Percentiles rank a stretch among this genome's conserved stretches.
Evolutionary conservation across 441 rosid genomes (phyloP).

Genomic region (Jatropha podagrica): DNA sequence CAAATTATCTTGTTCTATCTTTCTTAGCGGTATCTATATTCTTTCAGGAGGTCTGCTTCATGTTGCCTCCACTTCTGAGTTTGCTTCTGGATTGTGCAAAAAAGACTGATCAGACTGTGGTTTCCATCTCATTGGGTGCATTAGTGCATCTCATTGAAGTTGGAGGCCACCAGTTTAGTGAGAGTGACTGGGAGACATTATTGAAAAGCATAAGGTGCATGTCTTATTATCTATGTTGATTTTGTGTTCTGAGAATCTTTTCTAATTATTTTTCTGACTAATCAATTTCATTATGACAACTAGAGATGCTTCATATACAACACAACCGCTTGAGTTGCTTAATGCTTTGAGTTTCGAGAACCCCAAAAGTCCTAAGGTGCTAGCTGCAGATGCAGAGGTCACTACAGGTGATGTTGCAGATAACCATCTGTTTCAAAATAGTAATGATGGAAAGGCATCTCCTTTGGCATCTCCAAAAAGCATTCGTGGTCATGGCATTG

Average conservation of each 20-base stretch:
- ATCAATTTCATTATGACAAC: slow-evolving; percentile 27
- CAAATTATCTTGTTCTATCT: slow-evolving; percentile 15
- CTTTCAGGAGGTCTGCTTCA: slow-evolving; percentile 96
- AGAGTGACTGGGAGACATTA: slow-evolving; percentile 93
- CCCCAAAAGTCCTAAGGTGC: slow-evolving; percentile 37
- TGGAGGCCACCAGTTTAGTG: slow-evolving; percentile 99
- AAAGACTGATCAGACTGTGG: slow-evolving; percentile 96
- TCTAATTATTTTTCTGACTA: slow-evolving; percentile 14
- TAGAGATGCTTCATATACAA: slow-evolving; percentile 99
- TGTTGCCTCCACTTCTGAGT: slow-evolving; percentile 97
- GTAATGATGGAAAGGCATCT: slow-evolving; percentile 48
- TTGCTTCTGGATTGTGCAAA: slow-evolving; percentile 98
- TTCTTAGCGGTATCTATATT: not conserved
- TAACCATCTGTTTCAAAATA: slow-evolving; percentile 37
- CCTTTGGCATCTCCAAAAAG: slow-evolving; percentile 42
- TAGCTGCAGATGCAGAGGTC: slow-evolving; percentile 43
- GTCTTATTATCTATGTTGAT: slow-evolving; percentile 18
- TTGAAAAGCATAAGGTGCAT: slow-evolving; percentile 96
- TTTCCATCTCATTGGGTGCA: slow-evolving; percentile 96
- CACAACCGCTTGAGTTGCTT: slow-evolving; percentile 98
- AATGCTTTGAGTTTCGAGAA: slow-evolving; percentile 74
- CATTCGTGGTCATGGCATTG: slow-evolving; percentile 23
- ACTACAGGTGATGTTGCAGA: slow-evolving; percentile 37
- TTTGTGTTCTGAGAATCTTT: not conserved
- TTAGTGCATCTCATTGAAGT: slow-evolving; percentile 98